phyloP scores from a whole-genome alignment of 345 rosid species.

The Acer saccharum region DNA sequence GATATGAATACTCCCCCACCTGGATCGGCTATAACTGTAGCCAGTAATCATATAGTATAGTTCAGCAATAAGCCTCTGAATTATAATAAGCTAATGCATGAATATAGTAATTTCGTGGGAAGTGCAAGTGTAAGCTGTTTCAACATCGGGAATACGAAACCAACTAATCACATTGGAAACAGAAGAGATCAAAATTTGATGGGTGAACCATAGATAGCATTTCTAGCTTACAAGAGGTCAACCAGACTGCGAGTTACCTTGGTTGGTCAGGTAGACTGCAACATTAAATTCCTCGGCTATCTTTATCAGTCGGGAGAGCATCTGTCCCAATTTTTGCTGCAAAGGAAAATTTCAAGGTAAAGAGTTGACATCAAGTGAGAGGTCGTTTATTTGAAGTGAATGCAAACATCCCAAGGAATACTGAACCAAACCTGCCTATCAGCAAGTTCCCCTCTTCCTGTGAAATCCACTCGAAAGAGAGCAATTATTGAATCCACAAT shows the following conservation, averaged over 20 bases:
- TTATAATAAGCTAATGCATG: background rate
- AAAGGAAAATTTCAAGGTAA: conserved; percentile 24
- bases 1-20: conserved; percentile 89
- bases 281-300: conserved; percentile 93
- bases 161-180: background rate
- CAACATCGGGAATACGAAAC: background rate
- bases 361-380: background rate
- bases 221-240: background rate
- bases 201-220: background rate
- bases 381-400: background rate
- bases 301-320: conserved; percentile 81
- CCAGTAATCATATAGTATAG: conserved; percentile 19
- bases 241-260: conserved; percentile 45
- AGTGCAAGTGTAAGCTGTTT: background rate
- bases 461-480: conserved; percentile 82
- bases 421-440: conserved; percentile 63
- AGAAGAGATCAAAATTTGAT: background rate
- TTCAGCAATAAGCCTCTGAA: background rate
- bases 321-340: conserved; percentile 96
- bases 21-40: conserved; percentile 82
- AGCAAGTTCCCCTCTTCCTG: conserved; percentile 94
- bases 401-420: conserved; percentile 7
- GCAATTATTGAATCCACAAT: conserved; percentile 87
- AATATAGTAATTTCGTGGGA: background rate
- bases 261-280: conserved; percentile 93